Evolutionary conservation across 441 rosid genomes (phyloP), one percentile per base, ranked within the genome.

Genomic region (California macrophylla): DNA sequence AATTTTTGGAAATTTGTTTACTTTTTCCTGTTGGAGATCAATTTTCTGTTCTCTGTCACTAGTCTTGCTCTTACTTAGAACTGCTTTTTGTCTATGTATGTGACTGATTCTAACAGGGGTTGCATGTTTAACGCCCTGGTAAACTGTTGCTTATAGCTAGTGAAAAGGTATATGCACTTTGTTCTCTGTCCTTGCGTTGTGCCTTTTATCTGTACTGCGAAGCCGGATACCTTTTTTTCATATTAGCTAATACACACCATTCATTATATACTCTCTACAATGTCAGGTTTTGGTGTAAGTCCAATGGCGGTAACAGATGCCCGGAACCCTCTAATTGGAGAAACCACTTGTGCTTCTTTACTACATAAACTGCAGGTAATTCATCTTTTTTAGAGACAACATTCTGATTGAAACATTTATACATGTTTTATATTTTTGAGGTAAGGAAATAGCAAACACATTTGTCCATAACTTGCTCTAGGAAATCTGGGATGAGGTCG

Each of bases 401-500:
- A n/a, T n/a, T 25, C 4, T 16, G n/a, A 45, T 20, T 62, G 66
- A 34, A 21, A 63, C 25, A 68, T 69, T 7, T n/a, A 34, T 71
- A 77, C 13, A 8, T 9, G 60, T 21, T 38, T 7, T 38, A 73
- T 65, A 28, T 18, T 3, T 25, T 40, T 77, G 60, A 42, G 18
- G 9, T 30, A 3, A 66, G 30, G 60, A 40, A 70, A 62, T 32
- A 20, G 34, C 23, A 25, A n/a, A 34, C 50, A 56, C 58, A 40
- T 25, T 71, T 18, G 38, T 60, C 64, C 52, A 26, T 67, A 21
- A 68, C 28, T 42, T 70, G 20, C 65, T 63, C 50, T 66, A 94
- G 99, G 96, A 90, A 87, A 90, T 94, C 29, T 94, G 99, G 99
- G 98, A 94, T 84, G 99, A 94, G 81, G 98, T 94, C 71, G 99